These are phyloP conservation scores for Babesia ovata DNA, from an alignment of 169 alveolate genomes.

Conservation along the genomic window DNA sequence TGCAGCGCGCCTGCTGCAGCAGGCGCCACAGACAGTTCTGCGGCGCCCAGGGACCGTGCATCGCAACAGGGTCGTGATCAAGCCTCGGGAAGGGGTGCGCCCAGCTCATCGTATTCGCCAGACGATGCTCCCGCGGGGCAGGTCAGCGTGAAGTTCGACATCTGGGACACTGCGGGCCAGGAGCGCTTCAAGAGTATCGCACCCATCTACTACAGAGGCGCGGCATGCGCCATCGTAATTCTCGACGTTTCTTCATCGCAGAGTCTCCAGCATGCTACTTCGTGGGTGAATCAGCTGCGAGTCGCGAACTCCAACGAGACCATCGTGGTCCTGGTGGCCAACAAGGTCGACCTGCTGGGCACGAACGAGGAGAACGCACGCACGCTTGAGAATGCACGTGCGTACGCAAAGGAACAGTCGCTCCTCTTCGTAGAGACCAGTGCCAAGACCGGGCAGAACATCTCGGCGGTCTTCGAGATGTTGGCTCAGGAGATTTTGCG, in stretches of 20 bases:
- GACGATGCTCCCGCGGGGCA: constrained; percentile 34
- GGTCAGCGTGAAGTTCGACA: constrained; percentile 79
- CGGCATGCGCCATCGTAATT: constrained; percentile 88
- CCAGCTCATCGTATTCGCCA: background rate
- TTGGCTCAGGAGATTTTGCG: constrained; percentile 67
- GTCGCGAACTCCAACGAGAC: constrained; percentile 69
- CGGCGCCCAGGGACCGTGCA: background rate
- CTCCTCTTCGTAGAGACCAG: constrained; percentile 78
- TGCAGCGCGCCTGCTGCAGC: constrained; percentile 18
- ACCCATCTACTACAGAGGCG: constrained; percentile 87
- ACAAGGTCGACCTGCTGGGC: constrained; percentile 72
- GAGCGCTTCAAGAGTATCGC: constrained; percentile 87
- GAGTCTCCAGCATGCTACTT: constrained; percentile 81
- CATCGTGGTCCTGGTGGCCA: constrained; percentile 76
- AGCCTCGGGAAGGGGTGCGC: background rate
- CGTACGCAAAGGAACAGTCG: constrained; percentile 74
- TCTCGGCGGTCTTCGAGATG: constrained; percentile 71
- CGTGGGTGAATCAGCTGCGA: constrained; percentile 82
- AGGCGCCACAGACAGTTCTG: background rate
- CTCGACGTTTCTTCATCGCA: constrained; percentile 81
- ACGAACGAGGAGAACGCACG: constrained; percentile 68
- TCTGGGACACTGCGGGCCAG: constrained; percentile 93
- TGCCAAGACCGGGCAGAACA: constrained; percentile 80
- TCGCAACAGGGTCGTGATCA: background rate
- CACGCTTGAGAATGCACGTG: constrained; percentile 72